These are phyloP conservation scores for Chlamydomonas sp. DNA, from an alignment of 139 green algal species.

Conservation along the genomic window DNA sequence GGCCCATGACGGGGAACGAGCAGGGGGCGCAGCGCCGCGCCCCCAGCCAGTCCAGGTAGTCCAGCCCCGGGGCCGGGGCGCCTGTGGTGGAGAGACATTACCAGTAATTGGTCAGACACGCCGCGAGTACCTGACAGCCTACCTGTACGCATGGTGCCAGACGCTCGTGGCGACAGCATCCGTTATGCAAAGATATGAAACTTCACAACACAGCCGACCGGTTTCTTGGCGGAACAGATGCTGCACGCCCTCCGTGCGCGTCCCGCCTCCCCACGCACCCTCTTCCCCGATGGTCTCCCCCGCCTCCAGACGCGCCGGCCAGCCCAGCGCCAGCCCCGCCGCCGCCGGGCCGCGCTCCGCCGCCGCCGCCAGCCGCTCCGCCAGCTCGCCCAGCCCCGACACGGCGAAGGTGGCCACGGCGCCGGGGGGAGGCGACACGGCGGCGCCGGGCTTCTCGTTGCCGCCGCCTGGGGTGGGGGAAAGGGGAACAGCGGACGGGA, in stretches of 20 bases:
- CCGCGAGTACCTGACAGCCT: background rate
- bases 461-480: slow-evolving; percentile 44
- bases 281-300: slow-evolving; percentile 31
- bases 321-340: slow-evolving; percentile 53
- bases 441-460: slow-evolving; percentile 61
- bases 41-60: slow-evolving; percentile 72
- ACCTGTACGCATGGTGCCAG: background rate
- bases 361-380: slow-evolving; percentile 39
- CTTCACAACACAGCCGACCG: too few species aligned
- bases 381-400: slow-evolving; percentile 57
- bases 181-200: too few species aligned
- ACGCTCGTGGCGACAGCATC: too few species aligned
- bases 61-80: slow-evolving; percentile 64
- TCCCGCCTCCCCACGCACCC: background rate
- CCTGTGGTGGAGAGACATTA: slow-evolving; percentile 36
- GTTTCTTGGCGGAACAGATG: too few species aligned
- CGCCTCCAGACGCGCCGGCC: slow-evolving; percentile 41
- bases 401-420: slow-evolving; percentile 76
- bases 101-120: background rate
- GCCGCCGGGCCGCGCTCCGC: slow-evolving; percentile 1
- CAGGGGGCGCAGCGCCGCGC: slow-evolving; percentile 43
- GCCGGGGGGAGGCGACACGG: slow-evolving; percentile 43
- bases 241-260: too few species aligned
- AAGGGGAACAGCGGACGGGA: too few species aligned
- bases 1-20: slow-evolving; percentile 65